Conservation (phyloP, 345 rosid genomes). For the Dipteronia dyeriana region DNA sequence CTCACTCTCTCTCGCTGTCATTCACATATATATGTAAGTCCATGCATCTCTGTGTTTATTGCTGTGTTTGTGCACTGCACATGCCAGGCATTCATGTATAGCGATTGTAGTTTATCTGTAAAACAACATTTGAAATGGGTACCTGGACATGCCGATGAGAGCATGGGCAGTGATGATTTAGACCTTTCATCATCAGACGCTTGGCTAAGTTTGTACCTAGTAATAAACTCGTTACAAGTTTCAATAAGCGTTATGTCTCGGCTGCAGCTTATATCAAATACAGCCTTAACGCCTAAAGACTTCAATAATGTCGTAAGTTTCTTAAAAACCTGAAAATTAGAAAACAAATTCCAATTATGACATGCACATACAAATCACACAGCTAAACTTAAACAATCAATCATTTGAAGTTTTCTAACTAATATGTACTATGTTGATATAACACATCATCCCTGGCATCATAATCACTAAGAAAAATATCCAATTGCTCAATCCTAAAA, state of each 20-base stretch:
- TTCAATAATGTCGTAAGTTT: conserved; percentile 80
- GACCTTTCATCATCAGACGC: conserved; percentile 37
- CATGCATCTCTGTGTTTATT: neutral
- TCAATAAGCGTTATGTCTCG: conserved; percentile 79
- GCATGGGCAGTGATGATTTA: conserved; percentile 62
- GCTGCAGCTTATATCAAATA: conserved; percentile 83
- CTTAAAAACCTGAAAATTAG: conserved; percentile 57
- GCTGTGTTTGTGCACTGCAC: neutral
- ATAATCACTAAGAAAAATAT: neutral
- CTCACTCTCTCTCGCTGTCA: neutral
- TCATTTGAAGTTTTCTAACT: conserved; percentile 2
- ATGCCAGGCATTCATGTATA: neutral
- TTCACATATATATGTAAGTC: neutral
- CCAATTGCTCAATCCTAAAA: neutral
- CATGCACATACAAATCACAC: neutral
- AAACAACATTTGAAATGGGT: conserved; percentile 13
- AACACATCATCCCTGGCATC: neutral
- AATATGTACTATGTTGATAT: neutral
- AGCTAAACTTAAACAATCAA: neutral
- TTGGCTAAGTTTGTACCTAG: conserved; percentile 58
- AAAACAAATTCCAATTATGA: conserved; percentile 9
- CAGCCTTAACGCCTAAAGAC: conserved; percentile 82
- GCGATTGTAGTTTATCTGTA: neutral
- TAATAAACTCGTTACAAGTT: conserved; percentile 83
- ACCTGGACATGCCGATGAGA: conserved; percentile 97